Evolutionary conservation across 1,284 basidiomycete genomes (phyloP), one percentile per base, ranked within the genome.

Genomic region (Laetiporus sulphureus): DNA sequence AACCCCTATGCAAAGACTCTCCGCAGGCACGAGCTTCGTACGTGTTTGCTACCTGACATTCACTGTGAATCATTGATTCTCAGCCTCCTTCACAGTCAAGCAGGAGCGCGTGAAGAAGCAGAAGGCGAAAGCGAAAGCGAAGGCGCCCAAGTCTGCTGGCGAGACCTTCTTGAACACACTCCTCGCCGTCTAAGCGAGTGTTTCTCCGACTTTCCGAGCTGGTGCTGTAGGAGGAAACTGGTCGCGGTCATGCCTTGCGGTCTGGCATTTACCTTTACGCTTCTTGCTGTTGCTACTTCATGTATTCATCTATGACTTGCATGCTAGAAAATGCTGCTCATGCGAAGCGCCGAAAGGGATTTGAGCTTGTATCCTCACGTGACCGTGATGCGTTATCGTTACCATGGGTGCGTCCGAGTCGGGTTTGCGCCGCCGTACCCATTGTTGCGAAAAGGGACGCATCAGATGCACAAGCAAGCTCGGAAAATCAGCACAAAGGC

Each of bases 1-100:
- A 99, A 99, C 82, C 96, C 96, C 44, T 99, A 99, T 72, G 95
- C 95, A 62, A 96, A 94, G 80, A 87, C 86, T 42, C 68, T 92
- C 60, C 85, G 90, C 66, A 77, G 86, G 60, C 87, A 92, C 64
- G 90, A 94, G 64, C 69, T 93, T 51, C 73, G 84, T 89, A 65
- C 45, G 85, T 84, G 27, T 32, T 13, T 11, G 22, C n/a, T 16
- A 22, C 36, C 20, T 3, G 13, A 10, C 25, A 7, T 10, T 29
- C 35, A 12, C 3, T n/a, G 13, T 31, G 5, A 31, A 3, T 13
- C 32, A 27, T 41, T 22, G 13, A 38, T 23, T 40, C 11, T 27
- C 33, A 33, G 29, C 25, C 21, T 13, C 36, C 48, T 49, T 12
- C 31, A 40, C 52, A 85, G 82, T 83, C 69, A 87, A 82, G 65